Base-by-base conservation (phyloP, 495 filamentous ascomycete species). In the Aspergillus sclerotiicarbonarius region DNA sequence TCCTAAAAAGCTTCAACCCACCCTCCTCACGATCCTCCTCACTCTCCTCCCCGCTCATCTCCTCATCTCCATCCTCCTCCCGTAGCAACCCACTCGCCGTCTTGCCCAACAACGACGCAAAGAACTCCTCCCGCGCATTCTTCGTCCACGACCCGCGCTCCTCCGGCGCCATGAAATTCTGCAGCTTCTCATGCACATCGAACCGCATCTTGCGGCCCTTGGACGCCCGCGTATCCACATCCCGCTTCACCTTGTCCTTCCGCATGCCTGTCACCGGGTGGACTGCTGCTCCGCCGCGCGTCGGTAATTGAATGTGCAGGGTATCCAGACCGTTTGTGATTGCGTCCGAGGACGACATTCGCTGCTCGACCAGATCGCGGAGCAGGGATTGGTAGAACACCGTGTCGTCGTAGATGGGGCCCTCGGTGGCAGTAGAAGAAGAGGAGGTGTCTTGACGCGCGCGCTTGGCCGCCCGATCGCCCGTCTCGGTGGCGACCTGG, bases 111-210 rank as follows among this genome's bases (percentile, higher is more conserved):
- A 98, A 72, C 32, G 90, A 89, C 31, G 87, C 87, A 75, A 98
- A 97, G 66, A 98, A 86, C 64, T 96, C 84, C 66, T 91, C 90
- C 52, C 90, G 84, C 39, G 91, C 89, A 52, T 83, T 79, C 52
- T 84, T 80, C 50, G 89, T 88, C 92, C 92, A 96, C 12, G 60
- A 68, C 3, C 86, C 81, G 30, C 89, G 76, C 67, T 96, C 90
- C 69, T 96, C 90, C 0, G 93, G 88, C 30, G 91, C 92, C 92
- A 97, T 96, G 68, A 98, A 98, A 75, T 97, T 97, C 77, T 94
- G 90, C 60, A 98, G 71, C 72, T 96, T 98, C 76, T 98, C 92
- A 65, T 98, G 93, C 16, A 98, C 91, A 47, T 87, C 90, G 73
- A 89, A 98, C 45, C 88, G 77, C 83, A 98, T 82, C 74, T 96